phyloP scores from a whole-genome alignment of 1,284 basidiomycete genomes.

The Cutaneotrichosporon daszewskae region DNA sequence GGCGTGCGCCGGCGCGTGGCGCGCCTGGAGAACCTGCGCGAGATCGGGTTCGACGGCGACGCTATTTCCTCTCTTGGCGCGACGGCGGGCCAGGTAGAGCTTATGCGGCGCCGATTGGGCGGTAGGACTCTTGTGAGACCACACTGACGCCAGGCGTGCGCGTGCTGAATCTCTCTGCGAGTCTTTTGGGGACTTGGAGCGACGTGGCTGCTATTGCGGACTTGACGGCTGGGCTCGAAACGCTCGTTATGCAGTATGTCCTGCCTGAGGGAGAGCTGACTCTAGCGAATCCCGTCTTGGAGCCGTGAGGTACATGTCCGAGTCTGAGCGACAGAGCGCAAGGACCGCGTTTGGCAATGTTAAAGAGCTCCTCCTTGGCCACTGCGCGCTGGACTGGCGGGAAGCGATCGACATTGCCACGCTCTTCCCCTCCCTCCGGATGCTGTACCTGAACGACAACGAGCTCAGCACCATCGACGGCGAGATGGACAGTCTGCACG shows the following conservation, averaged over 20 bases:
- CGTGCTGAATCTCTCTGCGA: constrained; percentile 75
- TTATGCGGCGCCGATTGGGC: constrained; percentile 30
- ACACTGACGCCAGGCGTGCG: constrained; percentile 57
- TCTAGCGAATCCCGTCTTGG: constrained; percentile 53
- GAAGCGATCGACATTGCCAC: constrained; percentile 53
- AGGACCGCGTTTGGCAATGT: constrained; percentile 55
- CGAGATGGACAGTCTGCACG: constrained; percentile 7
- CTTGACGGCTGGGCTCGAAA: constrained; percentile 61
- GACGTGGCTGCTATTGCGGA: constrained; percentile 60
- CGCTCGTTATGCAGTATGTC: constrained; percentile 68
- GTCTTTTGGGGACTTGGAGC: constrained; percentile 68
- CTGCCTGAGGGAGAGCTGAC: constrained; percentile 6
- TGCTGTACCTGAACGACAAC: constrained; percentile 76
- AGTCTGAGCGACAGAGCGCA: constrained; percentile 22
- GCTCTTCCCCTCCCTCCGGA: constrained; percentile 58
- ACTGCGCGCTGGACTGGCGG: constrained; percentile 63
- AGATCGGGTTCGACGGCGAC: constrained; percentile 70
- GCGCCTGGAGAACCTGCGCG: constrained; percentile 61
- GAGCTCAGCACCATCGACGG: background rate
- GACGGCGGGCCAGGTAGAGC: constrained; percentile 43
- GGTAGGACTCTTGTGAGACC: constrained; percentile 6
- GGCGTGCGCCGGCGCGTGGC: constrained; percentile 68
- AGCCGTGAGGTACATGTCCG: constrained; percentile 52
- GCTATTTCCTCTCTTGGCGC: constrained; percentile 54
- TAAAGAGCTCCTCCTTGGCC: constrained; percentile 68